Base-by-base conservation (phyloP, 139 green algal genomes). In the Astrephomene gubernaculifera region DNA sequence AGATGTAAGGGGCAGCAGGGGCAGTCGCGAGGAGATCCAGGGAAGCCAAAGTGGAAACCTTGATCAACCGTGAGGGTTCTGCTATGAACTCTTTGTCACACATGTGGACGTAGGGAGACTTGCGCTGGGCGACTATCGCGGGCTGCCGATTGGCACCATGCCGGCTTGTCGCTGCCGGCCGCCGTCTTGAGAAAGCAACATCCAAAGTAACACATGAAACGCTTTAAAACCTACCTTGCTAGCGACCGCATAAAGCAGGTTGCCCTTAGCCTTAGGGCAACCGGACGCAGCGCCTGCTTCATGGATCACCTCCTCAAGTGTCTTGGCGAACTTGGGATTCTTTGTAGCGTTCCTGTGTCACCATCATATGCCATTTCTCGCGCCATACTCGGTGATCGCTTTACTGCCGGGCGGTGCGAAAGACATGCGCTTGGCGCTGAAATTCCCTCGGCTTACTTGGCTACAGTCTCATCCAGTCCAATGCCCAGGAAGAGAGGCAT, bases 171-270 rank as follows among this genome's bases (percentile, higher is more conserved):
- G 49, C 14, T 29, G 57, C 14, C 70, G 29, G 70, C 70, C 70
- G 70, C 72, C 52, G 74, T 70, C 53, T 9, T 6, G 36, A 69
- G 0, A 25, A 35, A 12, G 22, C 49, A 68, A 25, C 45, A 33
- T 17, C 12, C 49, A 17, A 25, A 12, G 49, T 57, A 57, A 17
- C 49, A 12, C 49, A 57, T 57, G 14, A 25, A 17, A 25, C 14
- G 49, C 49, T 57, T 29, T 65, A 5, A 79, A 7, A 31, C 22
- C 19, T 75, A 95, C 95, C 90, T 96, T 98, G 87, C 87, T 93
- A 6, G 95, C 94, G 2, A 94, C 86, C 19, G 90, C 93, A 86
- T 98, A 96, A 0, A 98, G 80, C n/a, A 97, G 90, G 31, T 93
- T 94, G 52, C 96, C 96, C 31, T 92, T 86, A 0, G 87, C 17